Conservation (phyloP, 768 basidiomycete genomes). For the Trichaptum fuscoviolaceum region DNA sequence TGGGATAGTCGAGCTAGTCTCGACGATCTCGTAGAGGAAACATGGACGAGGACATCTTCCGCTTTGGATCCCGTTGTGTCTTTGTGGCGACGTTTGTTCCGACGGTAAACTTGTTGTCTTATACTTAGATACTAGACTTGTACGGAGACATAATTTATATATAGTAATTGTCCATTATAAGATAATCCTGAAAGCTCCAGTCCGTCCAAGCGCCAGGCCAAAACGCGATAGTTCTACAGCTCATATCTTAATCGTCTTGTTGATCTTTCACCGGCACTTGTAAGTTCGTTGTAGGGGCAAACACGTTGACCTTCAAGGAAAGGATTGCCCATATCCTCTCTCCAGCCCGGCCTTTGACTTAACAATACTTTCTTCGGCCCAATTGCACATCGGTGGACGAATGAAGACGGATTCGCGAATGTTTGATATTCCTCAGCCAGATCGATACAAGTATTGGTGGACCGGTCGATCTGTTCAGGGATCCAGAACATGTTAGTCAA, state of each 20-base stretch:
- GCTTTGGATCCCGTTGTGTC: constrained; percentile 26
- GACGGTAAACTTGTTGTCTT: constrained; percentile 15
- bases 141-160: not conserved
- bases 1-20: constrained; percentile 64
- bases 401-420: not conserved
- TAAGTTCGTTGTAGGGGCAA: not conserved
- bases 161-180: not conserved
- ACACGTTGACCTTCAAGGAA: not conserved
- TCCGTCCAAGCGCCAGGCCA: no score
- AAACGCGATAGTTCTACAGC: not conserved
- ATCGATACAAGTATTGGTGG: not conserved
- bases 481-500: not conserved
- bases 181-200: not conserved
- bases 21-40: constrained; percentile 56
- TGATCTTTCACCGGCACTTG: not conserved
- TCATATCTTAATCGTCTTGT: not conserved
- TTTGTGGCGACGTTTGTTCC: constrained; percentile 22
- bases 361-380: not conserved
- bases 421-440: not conserved
- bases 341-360: not conserved
- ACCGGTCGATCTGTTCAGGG: not conserved
- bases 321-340: not conserved
- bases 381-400: not conserved
- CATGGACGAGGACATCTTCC: constrained; percentile 49
- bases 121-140: not conserved